phyloP scores from a whole-genome alignment of 257 asterid genomes.

The Solanum sejunctum region DNA sequence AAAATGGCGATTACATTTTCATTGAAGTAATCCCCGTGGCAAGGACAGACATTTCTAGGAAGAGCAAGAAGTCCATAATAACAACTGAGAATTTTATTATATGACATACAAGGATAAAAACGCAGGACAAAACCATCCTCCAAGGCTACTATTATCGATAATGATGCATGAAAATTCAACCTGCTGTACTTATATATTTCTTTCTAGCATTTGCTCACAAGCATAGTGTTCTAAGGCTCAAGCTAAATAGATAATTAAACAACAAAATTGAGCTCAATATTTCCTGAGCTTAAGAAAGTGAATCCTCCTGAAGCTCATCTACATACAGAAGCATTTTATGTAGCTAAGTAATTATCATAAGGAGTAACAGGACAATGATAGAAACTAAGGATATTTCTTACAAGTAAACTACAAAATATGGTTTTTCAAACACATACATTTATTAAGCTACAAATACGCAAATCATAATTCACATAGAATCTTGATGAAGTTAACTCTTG shows the following conservation, averaged over 20 bases:
- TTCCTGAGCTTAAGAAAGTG: neutral
- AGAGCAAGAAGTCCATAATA: neutral
- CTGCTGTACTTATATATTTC: neutral
- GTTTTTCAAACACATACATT: neutral
- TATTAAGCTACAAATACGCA: neutral
- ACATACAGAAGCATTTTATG: neutral
- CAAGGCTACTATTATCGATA: neutral
- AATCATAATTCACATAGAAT: neutral
- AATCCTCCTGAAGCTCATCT: neutral
- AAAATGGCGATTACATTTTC: neutral
- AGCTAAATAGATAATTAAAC: neutral
- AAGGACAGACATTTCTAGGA: neutral
- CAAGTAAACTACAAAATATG: neutral
- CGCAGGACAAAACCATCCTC: neutral
- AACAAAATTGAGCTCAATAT: neutral
- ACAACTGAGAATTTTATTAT: neutral
- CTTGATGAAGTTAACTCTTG: neutral
- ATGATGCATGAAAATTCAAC: neutral
- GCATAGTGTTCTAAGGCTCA: neutral
- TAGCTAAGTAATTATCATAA: neutral
- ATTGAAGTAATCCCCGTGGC: neutral
- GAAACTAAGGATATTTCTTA: neutral
- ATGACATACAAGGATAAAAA: neutral
- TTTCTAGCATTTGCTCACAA: neutral
- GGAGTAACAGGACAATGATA: neutral